Percentiles rank a stretch among this genome's conserved stretches.
Conservation (phyloP, 495 filamentous ascomycete species). For the Talaromyces proteolyticus region DNA sequence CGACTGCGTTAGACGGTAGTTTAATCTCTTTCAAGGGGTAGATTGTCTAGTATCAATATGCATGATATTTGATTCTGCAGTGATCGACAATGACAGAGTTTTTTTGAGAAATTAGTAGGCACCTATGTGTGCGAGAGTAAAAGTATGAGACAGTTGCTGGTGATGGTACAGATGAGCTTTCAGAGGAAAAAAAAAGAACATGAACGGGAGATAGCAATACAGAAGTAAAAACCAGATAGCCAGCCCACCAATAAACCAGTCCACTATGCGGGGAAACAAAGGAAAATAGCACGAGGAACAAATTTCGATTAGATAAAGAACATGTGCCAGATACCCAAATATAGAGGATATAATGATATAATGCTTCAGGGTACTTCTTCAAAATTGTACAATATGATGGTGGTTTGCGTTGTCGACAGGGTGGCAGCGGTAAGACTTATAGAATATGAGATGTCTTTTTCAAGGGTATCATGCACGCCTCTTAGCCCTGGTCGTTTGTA, state of each 20-base stretch:
- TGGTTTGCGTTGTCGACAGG: conserved; percentile 1
- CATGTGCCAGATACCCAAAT: background rate
- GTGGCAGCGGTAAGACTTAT: background rate
- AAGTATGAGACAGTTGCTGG: background rate
- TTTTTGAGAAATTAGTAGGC: conserved; percentile 3
- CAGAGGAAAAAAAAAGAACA: conserved; percentile 3
- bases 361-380: background rate
- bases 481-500: background rate
- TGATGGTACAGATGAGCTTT: conserved; percentile 5
- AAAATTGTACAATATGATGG: conserved; percentile 8
- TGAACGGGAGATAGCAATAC: background rate
- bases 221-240: conserved; percentile 2
- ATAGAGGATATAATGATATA: background rate
- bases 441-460: conserved; percentile 2
- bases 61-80: background rate
- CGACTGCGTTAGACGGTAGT: too few relatives aligned
- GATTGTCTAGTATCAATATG: too few relatives aligned
- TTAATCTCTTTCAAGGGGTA: too few relatives aligned
- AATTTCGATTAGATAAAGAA: background rate
- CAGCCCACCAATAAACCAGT: conserved; percentile 6
- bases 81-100: background rate
- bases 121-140: background rate
- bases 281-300: background rate
- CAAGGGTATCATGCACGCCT: conserved; percentile 7
- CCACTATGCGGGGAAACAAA: conserved; percentile 4